Evolutionary conservation across 106 monocot genomes (phyloP).

Genomic region (Allium sativum): DNA sequence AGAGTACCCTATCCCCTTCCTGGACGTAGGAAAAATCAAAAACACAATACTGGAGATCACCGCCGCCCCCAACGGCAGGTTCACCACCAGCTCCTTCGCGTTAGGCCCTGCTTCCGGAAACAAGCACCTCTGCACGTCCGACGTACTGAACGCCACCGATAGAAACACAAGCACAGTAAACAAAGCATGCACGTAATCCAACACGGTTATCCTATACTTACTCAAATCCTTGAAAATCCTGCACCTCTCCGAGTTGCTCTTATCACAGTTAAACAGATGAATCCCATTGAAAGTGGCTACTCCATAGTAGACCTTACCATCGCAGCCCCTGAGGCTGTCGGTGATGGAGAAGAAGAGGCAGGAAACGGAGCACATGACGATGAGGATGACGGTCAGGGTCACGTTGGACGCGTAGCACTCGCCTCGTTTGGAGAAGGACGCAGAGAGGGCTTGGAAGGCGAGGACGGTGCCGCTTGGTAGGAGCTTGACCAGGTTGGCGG

Average conservation of each 20-base stretch:
- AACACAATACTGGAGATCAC: conserved; percentile 42
- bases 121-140: conserved; percentile 31
- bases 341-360: conserved; percentile 59
- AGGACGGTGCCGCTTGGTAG: conserved; percentile 40
- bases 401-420: conserved; percentile 33
- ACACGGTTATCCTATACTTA: conserved; percentile 7
- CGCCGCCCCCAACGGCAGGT: conserved; percentile 41
- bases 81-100: conserved; percentile 23
- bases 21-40: conserved; percentile 32
- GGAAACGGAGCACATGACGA: conserved; percentile 22
- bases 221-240: conserved; percentile 13
- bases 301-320: conserved; percentile 45
- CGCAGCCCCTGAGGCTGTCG: conserved; percentile 32
- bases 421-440: conserved; percentile 47
- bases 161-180: conserved; percentile 32
- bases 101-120: conserved; percentile 16
- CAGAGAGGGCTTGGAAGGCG: conserved; percentile 34
- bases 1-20: conserved; percentile 49
- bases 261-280: conserved; percentile 33
- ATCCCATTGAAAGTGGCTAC: conserved; percentile 25
- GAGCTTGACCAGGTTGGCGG: no score
- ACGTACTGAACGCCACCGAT: conserved; percentile 29
- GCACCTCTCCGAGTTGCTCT: no score
- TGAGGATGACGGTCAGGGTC: conserved; percentile 26
- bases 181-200: conserved; percentile 41